A percentile compares a stretch with the other conserved stretches of the same genome.
These are phyloP conservation scores for Fremontodendron californicum DNA, from an alignment of 345 rosid genomes.

Conservation along the genomic window DNA sequence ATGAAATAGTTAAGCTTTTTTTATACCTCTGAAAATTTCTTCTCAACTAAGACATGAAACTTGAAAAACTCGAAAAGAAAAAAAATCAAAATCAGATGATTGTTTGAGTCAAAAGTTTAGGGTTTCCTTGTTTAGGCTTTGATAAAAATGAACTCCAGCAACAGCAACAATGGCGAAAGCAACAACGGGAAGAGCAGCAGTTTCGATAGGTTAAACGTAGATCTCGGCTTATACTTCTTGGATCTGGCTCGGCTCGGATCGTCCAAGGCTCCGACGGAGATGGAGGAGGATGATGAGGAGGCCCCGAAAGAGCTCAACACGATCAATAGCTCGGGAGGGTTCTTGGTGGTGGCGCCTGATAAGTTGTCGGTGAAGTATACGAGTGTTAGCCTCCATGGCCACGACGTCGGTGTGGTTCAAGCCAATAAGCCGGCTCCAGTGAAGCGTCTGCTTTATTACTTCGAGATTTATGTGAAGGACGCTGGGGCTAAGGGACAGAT, in stretches of 20 bases:
- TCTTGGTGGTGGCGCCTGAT: conserved; percentile 68
- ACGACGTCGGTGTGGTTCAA: conserved; percentile 87
- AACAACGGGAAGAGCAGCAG: conserved; percentile 23
- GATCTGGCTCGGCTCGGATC: conserved; percentile 37
- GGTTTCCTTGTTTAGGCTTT: conserved; percentile 5
- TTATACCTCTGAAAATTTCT: background rate
- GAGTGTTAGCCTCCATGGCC: conserved; percentile 54
- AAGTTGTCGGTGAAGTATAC: conserved; percentile 80
- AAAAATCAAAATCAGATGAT: background rate
- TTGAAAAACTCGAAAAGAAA: background rate
- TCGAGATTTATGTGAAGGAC: conserved; percentile 79
- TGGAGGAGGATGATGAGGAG: conserved; percentile 61
- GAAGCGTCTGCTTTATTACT: conserved; percentile 73
- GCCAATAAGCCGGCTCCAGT: conserved; percentile 77
- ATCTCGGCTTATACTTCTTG: conserved; percentile 55
- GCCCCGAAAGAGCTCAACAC: conserved; percentile 84
- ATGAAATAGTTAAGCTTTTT: too few relatives aligned
- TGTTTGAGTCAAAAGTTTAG: conserved; percentile 13
- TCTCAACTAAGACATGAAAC: background rate
- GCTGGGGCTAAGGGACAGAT: conserved; percentile 75
- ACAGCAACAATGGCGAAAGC: conserved; percentile 19
- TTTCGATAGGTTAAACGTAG: conserved; percentile 21
- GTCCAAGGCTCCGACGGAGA: conserved; percentile 21
- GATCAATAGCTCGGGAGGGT: conserved; percentile 82
- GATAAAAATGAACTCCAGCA: conserved; percentile 20